Evolutionary conservation across 164 flowering plant species (phyloP), one percentile per base, ranked within the genome.

Genomic region (Echeveria elegans): DNA sequence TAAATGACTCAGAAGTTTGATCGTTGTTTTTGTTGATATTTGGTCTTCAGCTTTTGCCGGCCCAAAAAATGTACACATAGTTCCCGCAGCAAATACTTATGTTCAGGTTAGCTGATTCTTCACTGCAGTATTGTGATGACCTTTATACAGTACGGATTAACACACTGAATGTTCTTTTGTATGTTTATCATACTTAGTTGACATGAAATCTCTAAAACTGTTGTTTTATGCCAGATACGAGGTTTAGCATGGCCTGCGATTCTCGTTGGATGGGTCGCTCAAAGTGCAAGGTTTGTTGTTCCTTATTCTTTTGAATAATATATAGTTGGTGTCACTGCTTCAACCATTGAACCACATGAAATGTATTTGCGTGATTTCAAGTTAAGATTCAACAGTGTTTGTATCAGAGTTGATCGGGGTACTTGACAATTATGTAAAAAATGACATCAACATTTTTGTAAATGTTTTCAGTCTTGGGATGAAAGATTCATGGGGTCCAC

Each of bases 401-500:
- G n/a, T n/a, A n/a, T n/a, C n/a, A n/a, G n/a, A n/a, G n/a, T n/a
- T n/a, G n/a, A n/a, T n/a, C n/a, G n/a, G n/a, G n/a, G n/a, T n/a
- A n/a, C n/a, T n/a, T n/a, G n/a, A n/a, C n/a, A n/a, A n/a, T n/a
- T n/a, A n/a, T n/a, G n/a, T n/a, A n/a, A n/a, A 63, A 24, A 45
- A 29, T 65, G 65, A 43, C 32, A 10, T 64, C 12, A 16, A 12
- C 5, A 30, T 47, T 28, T 28, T 36, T 10, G 62, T 64, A 50
- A 2, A 40, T 53, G 48, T 75, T 34, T 61, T 45, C 88, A 91
- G 97, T 76, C 82, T 95, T 65, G 99, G 97, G 69, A 88, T 95
- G 97, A 92, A 84, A 84, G 97, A 95, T 75, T 88, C 99, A 2
- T 82, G 86, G 93, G 97, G 97, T 70, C 99, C 99, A 48, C 75